Evolutionary conservation across 352 stramenopile genomes (phyloP).

Genomic region (Plasmopara viticola): DNA sequence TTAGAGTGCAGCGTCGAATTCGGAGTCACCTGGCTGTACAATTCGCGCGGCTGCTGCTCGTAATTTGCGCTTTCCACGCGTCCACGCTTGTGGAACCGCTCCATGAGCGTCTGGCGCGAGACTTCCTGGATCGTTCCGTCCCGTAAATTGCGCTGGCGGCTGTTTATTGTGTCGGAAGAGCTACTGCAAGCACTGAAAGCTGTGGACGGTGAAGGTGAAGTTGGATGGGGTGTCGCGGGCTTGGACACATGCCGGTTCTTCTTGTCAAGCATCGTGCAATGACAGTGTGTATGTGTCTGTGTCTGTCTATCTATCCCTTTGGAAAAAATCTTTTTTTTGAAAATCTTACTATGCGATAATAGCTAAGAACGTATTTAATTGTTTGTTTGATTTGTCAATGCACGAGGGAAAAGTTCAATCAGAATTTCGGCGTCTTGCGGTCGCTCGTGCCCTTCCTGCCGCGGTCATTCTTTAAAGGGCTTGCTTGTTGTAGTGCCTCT

Average conservation of each 20-base stretch:
- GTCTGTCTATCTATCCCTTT: neutral
- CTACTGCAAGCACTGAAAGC: neutral
- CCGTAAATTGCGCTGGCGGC: constrained; percentile 23
- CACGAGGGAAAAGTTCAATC: too few relatives aligned
- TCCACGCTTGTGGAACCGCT: constrained; percentile 53
- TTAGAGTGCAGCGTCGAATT: constrained; percentile 10
- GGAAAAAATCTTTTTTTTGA: too few relatives aligned
- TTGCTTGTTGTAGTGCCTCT: too few relatives aligned
- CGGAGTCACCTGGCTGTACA: neutral
- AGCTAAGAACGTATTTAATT: too few relatives aligned
- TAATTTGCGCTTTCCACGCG: constrained; percentile 61
- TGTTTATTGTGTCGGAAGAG: constrained; percentile 4
- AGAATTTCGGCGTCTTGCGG: too few relatives aligned
- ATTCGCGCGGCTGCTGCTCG: constrained; percentile 15
- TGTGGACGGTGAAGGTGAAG: constrained; percentile 3
- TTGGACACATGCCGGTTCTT: constrained; percentile 31
- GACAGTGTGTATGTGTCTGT: neutral
- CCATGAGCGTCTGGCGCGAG: constrained; percentile 32
- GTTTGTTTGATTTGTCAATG: too few relatives aligned
- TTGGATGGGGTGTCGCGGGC: constrained; percentile 15
- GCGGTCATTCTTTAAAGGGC: too few relatives aligned
- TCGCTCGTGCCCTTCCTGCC: too few relatives aligned
- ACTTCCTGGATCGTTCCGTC: constrained; percentile 26
- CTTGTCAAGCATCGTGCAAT: constrained; percentile 3
- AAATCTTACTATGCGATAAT: too few relatives aligned